Conservation (phyloP, 805 yeast species). For the Allodekkera sacchari region DNA sequence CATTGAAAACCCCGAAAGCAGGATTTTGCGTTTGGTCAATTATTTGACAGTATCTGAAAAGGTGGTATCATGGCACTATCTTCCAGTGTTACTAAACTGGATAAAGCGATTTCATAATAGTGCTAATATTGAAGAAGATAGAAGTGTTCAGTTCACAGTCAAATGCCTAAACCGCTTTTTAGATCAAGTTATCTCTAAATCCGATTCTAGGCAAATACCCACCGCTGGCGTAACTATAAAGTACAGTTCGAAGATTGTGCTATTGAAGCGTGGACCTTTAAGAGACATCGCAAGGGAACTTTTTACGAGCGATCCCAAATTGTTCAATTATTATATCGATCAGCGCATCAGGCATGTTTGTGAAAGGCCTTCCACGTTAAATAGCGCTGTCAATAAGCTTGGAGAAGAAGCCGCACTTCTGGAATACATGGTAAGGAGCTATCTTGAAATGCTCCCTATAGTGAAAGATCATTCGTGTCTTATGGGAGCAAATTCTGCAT, state of each 20-base stretch:
- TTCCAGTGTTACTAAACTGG: constrained; percentile 1
- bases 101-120: not conserved
- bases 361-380: not conserved
- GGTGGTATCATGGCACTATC: not conserved
- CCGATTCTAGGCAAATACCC: too few relatives aligned
- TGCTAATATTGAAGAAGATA: too few relatives aligned
- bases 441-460: too few relatives aligned
- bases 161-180: too few relatives aligned
- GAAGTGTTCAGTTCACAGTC: too few relatives aligned
- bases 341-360: not conserved
- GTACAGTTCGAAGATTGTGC: not conserved
- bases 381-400: too few relatives aligned
- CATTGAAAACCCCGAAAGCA: too few relatives aligned
- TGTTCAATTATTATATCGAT: not conserved
- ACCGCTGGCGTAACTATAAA: not conserved
- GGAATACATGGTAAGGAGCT: not conserved
- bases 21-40: not conserved
- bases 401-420: not conserved
- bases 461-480: too few relatives aligned
- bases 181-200: too few relatives aligned
- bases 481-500: too few relatives aligned
- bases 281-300: not conserved
- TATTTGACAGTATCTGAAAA: not conserved
- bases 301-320: not conserved
- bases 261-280: not conserved